phyloP scores from a whole-genome alignment of 129 eudicot species.

The Logfia minima region DNA sequence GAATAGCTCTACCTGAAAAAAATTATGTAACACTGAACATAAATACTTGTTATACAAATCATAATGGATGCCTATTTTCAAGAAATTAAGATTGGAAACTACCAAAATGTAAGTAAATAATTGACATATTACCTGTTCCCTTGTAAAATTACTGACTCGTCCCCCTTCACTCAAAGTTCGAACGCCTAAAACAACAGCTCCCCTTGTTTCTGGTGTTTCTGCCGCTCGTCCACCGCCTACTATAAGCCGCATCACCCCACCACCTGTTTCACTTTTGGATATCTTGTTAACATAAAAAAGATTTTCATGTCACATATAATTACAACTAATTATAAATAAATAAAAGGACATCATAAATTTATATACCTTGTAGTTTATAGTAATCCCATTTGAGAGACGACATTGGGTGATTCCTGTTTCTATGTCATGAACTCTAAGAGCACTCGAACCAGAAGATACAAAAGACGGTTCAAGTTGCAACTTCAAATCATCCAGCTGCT shows the following conservation, averaged over 20 bases:
- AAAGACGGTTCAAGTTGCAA: conserved; percentile 63
- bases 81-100: not conserved
- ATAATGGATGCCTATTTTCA: not conserved
- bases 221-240: conserved; percentile 99
- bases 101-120: not conserved
- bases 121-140: conserved; percentile 74
- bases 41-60: conserved; percentile 10
- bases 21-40: not conserved
- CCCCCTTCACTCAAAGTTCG: conserved; percentile 99
- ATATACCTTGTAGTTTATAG: conserved; percentile 91
- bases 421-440: conserved; percentile 59
- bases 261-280: conserved; percentile 70
- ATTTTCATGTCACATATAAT: conserved; percentile 7
- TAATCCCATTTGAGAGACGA: conserved; percentile 91
- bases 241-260: conserved; percentile 98
- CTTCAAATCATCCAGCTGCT: conserved; percentile 59
- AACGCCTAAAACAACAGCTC: conserved; percentile 94
- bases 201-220: conserved; percentile 69
- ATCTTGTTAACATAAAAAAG: conserved; percentile 41
- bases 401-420: conserved; percentile 90
- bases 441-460: conserved; percentile 42
- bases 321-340: not conserved
- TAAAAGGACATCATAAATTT: not conserved
- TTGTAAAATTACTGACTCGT: conserved; percentile 88
- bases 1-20: conserved; percentile 80